These are phyloP conservation scores for Erigeron philadelphicus DNA, from an alignment of 140 eudicot species.

Conservation along the genomic window DNA sequence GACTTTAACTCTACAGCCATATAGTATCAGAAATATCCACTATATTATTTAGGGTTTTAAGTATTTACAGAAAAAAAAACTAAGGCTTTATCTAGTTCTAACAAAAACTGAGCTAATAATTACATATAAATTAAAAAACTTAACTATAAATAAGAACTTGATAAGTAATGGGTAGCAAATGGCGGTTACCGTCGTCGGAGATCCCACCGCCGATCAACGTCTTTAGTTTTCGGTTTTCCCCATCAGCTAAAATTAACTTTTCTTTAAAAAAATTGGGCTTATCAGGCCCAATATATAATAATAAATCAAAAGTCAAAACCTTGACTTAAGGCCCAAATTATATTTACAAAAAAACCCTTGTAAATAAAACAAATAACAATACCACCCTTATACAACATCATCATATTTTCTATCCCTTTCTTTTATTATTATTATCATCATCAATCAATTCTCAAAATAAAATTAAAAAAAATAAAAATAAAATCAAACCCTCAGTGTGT, in stretches of 20 bases:
- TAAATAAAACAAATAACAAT: slow-evolving; percentile 7
- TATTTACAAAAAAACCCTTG: slow-evolving; percentile 15
- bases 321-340: background rate
- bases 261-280: slow-evolving; percentile 13
- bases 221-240: background rate
- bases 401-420: slow-evolving; percentile 1
- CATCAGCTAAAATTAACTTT: background rate
- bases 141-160: background rate
- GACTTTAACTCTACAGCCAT: no score
- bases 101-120: background rate
- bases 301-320: background rate
- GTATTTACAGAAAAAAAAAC: no score
- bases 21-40: no score
- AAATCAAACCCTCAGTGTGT: slow-evolving; percentile 23
- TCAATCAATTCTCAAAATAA: background rate
- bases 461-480: background rate
- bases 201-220: slow-evolving; percentile 21
- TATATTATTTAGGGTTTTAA: no score
- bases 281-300: slow-evolving; percentile 13
- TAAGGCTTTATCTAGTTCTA: background rate
- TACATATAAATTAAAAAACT: background rate
- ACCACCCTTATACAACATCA: background rate
- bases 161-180: background rate
- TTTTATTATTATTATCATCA: slow-evolving; percentile 10
- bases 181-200: slow-evolving; percentile 21